Conservation (phyloP, 2,329 filamentous ascomycete genomes). For the Emergomyces orientalis region DNA sequence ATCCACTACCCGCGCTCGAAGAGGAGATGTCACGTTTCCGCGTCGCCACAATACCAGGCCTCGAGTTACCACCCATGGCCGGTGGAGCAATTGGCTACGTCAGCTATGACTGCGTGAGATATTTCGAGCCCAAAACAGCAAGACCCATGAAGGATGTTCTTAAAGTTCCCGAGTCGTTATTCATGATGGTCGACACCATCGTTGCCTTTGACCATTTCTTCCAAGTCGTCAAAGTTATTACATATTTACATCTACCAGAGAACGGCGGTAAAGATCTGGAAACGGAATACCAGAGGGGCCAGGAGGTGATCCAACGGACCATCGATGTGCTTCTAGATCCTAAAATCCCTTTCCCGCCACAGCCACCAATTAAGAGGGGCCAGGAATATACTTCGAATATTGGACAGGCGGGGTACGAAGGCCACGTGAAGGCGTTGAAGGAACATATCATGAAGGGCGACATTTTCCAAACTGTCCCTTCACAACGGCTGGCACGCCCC, state of each 20-base stretch:
- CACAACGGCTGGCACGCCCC: conserved; percentile 81
- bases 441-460: conserved; percentile 83
- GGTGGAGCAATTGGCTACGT: conserved; percentile 95
- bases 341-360: conserved; percentile 66
- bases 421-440: conserved; percentile 78
- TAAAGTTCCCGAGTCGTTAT: conserved; percentile 81
- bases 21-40: conserved; percentile 67
- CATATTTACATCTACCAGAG: conserved; percentile 66
- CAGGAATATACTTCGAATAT: conserved; percentile 88
- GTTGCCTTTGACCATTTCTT: conserved; percentile 92
- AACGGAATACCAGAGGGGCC: conserved; percentile 60
- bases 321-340: conserved; percentile 63
- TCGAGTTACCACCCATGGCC: conserved; percentile 75
- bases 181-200: conserved; percentile 95
- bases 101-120: conserved; percentile 92
- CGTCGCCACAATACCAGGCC: conserved; percentile 71
- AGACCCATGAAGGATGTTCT: conserved; percentile 81
- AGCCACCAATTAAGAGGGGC: conserved; percentile 61
- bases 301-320: conserved; percentile 53
- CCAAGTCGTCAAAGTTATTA: conserved; percentile 86
- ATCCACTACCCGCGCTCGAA: conserved; percentile 77
- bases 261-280: conserved; percentile 50
- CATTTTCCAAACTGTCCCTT: conserved; percentile 96
- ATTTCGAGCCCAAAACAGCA: conserved; percentile 96
- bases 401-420: conserved; percentile 77